Evolutionary conservation across 169 alveolate species (phyloP).

Genomic region (Eimeria acervulina): DNA sequence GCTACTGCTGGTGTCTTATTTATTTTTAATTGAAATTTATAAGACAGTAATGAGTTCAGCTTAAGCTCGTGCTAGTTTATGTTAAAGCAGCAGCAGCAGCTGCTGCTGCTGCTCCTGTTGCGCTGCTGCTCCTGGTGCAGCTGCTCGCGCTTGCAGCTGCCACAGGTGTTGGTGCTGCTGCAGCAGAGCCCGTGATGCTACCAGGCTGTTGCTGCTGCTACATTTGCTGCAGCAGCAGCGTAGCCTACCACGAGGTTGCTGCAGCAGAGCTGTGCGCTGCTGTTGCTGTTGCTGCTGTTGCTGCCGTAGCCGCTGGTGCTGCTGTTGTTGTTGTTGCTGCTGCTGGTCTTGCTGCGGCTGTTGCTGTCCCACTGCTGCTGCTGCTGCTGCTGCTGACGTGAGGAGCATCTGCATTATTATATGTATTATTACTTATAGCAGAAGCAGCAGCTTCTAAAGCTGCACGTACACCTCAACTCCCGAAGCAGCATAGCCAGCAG

Average conservation of each 20-base stretch:
- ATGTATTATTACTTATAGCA: no score
- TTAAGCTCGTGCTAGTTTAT: no score
- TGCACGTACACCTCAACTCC: not conserved
- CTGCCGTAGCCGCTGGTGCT: not conserved
- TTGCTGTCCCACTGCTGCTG: not conserved
- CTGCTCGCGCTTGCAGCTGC: not conserved
- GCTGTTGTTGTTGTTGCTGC: not conserved
- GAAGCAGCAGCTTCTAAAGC: not conserved
- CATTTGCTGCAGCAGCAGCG: not conserved
- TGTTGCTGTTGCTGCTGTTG: conserved; percentile 1
- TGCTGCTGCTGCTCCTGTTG: no score
- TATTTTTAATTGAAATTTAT: no score
- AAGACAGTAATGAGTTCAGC: no score
- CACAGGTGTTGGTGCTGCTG: not conserved
- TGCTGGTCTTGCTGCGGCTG: no score
- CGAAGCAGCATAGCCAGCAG: not conserved
- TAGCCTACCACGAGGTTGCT: not conserved
- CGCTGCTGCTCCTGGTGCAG: conserved; percentile 9
- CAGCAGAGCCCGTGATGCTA: no score
- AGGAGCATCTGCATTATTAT: no score
- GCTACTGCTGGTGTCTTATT: no score
- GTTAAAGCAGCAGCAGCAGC: no score
- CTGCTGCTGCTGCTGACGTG: not conserved
- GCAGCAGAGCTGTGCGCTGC: not conserved
- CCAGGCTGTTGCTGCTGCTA: not conserved